phyloP scores from a whole-genome alignment of 306 rosid species.

The Hippophae tibetana region DNA sequence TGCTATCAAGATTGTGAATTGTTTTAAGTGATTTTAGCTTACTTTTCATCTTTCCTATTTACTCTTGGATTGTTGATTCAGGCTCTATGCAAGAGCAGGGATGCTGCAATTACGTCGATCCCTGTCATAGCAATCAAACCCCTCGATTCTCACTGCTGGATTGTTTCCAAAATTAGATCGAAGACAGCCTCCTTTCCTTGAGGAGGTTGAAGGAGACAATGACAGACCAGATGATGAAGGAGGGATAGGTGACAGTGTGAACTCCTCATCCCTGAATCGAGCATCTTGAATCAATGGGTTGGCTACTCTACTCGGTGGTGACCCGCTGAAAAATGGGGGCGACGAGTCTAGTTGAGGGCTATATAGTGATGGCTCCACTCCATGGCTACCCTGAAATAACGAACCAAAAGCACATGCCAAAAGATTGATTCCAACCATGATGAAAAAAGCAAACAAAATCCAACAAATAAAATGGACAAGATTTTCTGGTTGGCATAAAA shows the following conservation, averaged over 20 bases:
- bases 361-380: constrained; percentile 42
- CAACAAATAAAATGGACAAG: not conserved
- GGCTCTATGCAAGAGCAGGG: constrained; percentile 70
- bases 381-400: constrained; percentile 48
- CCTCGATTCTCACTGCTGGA: constrained; percentile 79
- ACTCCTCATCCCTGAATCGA: constrained; percentile 71
- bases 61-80: constrained; percentile 10
- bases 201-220: constrained; percentile 43
- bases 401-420: not conserved
- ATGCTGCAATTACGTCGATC: constrained; percentile 79
- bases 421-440: not conserved
- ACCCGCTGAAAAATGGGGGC: constrained; percentile 90
- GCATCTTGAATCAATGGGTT: constrained; percentile 91
- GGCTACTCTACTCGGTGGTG: constrained; percentile 96
- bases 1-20: constrained; percentile 11
- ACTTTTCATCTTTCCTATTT: constrained; percentile 19
- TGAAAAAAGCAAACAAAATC: not conserved
- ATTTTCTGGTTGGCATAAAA: not conserved
- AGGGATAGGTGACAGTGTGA: constrained; percentile 29
- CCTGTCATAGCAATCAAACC: constrained; percentile 86
- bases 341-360: constrained; percentile 48
- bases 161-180: constrained; percentile 61
- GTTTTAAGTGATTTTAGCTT: constrained; percentile 6
- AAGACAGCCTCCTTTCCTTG: constrained; percentile 70
- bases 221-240: constrained; percentile 24